Evolutionary conservation across 2,329 filamentous ascomycete genomes (phyloP).

Genomic region (Claviceps paspali): DNA sequence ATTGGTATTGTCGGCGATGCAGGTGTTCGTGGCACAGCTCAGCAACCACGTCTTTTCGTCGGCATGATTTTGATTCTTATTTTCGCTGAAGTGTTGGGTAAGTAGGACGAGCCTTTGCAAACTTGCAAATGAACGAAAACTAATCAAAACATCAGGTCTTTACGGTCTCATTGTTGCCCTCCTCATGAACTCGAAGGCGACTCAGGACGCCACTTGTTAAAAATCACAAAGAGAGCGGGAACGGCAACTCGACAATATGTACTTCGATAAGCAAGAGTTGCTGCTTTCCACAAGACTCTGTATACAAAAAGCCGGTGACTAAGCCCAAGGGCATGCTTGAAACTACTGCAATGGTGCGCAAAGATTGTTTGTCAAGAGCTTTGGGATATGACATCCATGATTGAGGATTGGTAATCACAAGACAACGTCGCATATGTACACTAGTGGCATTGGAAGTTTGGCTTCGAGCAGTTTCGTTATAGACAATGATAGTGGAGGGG

Average conservation of each 20-base stretch:
- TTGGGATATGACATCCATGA: slow-evolving; percentile 3
- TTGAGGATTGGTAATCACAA: slow-evolving; percentile 3
- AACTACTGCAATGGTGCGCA: neutral
- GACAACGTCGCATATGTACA: slow-evolving; percentile 30
- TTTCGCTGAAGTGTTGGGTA: slow-evolving; percentile 98
- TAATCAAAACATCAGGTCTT: slow-evolving; percentile 50
- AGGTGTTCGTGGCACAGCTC: slow-evolving; percentile 73
- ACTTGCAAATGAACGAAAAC: slow-evolving; percentile 1
- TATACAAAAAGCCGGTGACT: slow-evolving; percentile 10
- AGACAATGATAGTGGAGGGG: slow-evolving; percentile 27
- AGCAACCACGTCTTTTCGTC: slow-evolving; percentile 77
- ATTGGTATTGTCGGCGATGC: slow-evolving; percentile 82
- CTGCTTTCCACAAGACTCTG: slow-evolving; percentile 9
- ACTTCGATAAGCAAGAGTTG: slow-evolving; percentile 15
- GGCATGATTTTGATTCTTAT: slow-evolving; percentile 99
- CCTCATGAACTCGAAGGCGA: slow-evolving; percentile 96
- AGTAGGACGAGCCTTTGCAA: slow-evolving; percentile 17
- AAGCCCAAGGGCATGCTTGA: slow-evolving; percentile 10
- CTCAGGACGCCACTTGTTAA: slow-evolving; percentile 46
- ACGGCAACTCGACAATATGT: slow-evolving; percentile 22
- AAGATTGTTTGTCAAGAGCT: slow-evolving; percentile 4
- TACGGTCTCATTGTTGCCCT: slow-evolving; percentile 98
- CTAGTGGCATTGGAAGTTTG: slow-evolving; percentile 32
- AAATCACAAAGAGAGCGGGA: slow-evolving; percentile 5
- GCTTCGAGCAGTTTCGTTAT: slow-evolving; percentile 28